phyloP scores from a whole-genome alignment of 1,284 basidiomycete genomes.

The Athelia sp. region DNA sequence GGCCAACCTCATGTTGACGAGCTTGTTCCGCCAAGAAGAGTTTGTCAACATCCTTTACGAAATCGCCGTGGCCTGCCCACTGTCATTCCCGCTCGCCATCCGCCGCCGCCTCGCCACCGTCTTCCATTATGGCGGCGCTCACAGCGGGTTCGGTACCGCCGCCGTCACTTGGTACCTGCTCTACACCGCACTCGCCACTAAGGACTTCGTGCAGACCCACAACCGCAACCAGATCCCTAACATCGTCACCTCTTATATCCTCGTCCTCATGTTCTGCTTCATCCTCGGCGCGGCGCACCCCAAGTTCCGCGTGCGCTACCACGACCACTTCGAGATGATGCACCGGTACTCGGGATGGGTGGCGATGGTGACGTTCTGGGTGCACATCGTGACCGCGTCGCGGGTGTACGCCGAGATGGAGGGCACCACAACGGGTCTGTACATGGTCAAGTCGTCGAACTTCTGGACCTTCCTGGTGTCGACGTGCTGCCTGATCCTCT shows the following conservation, averaged over 20 bases:
- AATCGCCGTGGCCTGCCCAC: conserved; percentile 37
- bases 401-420: conserved; percentile 46
- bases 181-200: background rate
- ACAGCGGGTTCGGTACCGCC: conserved; percentile 33
- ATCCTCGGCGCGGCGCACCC: conserved; percentile 50
- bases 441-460: conserved; percentile 38
- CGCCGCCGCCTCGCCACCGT: conserved; percentile 46
- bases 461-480: conserved; percentile 53
- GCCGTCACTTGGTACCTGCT: conserved; percentile 29
- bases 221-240: conserved; percentile 33
- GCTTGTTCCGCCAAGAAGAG: conserved; percentile 57
- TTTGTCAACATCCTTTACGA: conserved; percentile 49
- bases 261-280: conserved; percentile 41
- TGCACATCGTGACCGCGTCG: conserved; percentile 45
- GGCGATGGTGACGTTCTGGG: conserved; percentile 48
- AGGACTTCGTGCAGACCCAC: conserved; percentile 3
- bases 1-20: conserved; percentile 47
- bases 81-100: conserved; percentile 55
- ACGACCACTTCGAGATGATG: conserved; percentile 48
- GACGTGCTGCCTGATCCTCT: conserved; percentile 47
- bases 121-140: conserved; percentile 50
- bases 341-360: conserved; percentile 58
- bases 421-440: conserved; percentile 33
- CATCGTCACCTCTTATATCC: conserved; percentile 46
- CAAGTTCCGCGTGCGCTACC: conserved; percentile 37